These are phyloP conservation scores for Fraxinus quadrangulata DNA, from an alignment of 257 asterid genomes.

Conservation along the genomic window DNA sequence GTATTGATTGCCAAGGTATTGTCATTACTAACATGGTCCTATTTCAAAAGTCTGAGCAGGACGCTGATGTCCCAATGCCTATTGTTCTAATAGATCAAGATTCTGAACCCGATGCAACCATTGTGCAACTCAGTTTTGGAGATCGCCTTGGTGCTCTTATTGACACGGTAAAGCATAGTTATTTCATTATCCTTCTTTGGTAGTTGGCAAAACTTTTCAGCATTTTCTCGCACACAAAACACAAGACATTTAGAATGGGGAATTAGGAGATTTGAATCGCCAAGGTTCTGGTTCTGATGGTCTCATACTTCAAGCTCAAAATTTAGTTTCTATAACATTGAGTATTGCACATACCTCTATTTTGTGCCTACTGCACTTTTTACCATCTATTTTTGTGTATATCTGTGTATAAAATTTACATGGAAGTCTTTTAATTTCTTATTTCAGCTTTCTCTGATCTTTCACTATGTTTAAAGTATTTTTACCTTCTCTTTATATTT, in stretches of 20 bases:
- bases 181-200: background rate
- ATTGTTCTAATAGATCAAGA: slow-evolving; percentile 91
- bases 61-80: slow-evolving; percentile 78
- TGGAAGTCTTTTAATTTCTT: background rate
- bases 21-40: background rate
- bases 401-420: background rate
- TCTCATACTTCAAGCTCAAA: background rate
- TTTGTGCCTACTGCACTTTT: background rate
- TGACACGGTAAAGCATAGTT: slow-evolving; percentile 67
- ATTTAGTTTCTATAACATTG: background rate
- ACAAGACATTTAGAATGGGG: background rate
- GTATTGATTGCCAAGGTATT: background rate
- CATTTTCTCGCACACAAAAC: background rate
- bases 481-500: slow-evolving; percentile 12
- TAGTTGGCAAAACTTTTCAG: background rate
- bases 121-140: slow-evolving; percentile 91
- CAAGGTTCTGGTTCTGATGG: background rate
- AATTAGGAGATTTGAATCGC: background rate
- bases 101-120: slow-evolving; percentile 77
- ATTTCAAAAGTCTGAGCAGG: slow-evolving; percentile 52
- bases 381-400: background rate
- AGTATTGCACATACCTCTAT: background rate
- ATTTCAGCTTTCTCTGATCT: background rate
- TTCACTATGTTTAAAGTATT: background rate
- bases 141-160: slow-evolving; percentile 97